Evolutionary conservation across 306 rosid species (phyloP), one percentile per base, ranked within the genome.

Genomic region (Dicorynia guianensis): DNA sequence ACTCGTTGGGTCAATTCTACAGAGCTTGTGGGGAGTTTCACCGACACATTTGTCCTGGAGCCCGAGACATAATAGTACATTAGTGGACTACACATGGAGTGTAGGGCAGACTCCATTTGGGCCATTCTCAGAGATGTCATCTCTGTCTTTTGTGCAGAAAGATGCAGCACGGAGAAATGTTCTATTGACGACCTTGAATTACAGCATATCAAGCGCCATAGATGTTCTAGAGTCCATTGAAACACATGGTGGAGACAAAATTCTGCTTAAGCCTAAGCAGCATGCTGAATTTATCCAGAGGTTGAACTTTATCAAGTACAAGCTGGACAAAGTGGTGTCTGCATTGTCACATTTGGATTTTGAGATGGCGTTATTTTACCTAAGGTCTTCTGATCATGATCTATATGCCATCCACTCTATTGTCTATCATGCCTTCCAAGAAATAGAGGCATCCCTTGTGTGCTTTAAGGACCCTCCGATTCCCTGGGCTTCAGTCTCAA

Each of bases 21-120:
- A 96, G 90, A 92, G 93, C 15, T 90, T 96, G 99, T 96, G 99
- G 99, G 99, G 99, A 12, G 97, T 96, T 55, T 87, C 97, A 4
- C 99, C 99, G 0, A 96, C 98, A 0, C 98, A 96, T 79, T 43
- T 90, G 82, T 63, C 78, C 52, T 92, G 99, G 98, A 96, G 97
- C 69, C 90, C 93, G 0, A 88, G 89, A 79, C 97, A 92, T 80
- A 96, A 96, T 64, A 79, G 71, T 69, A 96, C 99, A 25, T 67
- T 90, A 78, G 96, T 96, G 17, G 99, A 96, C 81, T 96, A 92
- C 78, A 89, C 99, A 0, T 96, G 99, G 99, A 96, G 99, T 60
- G 79, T 92, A 20, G 99, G 99, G 74, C 98, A 90, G 80, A 96
- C 99, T 13, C 99, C 99, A 0, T 96, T 96, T 10, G 99, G 99